Conservation (phyloP, 345 rosid genomes). For the Eucalyptus curtisii region DNA sequence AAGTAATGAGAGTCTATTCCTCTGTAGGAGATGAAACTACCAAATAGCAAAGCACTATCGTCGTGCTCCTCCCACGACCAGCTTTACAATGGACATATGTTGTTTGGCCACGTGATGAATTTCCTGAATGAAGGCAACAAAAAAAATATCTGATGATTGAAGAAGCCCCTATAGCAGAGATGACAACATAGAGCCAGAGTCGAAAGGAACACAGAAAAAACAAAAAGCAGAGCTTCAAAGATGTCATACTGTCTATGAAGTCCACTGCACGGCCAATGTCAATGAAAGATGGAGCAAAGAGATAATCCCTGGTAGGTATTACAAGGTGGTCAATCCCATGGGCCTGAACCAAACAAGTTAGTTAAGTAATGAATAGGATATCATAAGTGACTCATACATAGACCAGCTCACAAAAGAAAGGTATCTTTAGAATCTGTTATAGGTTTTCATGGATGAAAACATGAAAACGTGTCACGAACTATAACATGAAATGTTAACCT, state of each 20-base stretch:
- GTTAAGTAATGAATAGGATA: neutral
- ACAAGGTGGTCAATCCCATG: constrained; percentile 76
- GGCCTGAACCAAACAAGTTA: constrained; percentile 20
- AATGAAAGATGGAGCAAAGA: constrained; percentile 61
- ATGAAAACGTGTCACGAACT: neutral
- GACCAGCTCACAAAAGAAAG: neutral
- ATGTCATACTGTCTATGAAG: constrained; percentile 57
- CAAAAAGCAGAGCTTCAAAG: neutral
- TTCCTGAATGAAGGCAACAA: constrained; percentile 22
- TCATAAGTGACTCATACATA: neutral
- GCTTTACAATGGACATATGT: constrained; percentile 96
- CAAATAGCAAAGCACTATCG: constrained; percentile 83
- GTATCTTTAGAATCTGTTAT: neutral
- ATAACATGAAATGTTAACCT: neutral
- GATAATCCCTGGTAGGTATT: constrained; percentile 85
- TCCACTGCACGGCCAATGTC: constrained; percentile 58
- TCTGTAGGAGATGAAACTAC: constrained; percentile 7
- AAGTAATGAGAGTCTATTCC: neutral
- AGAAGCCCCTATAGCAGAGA: neutral
- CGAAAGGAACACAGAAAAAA: neutral
- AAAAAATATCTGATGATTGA: neutral
- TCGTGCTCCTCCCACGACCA: constrained; percentile 91
- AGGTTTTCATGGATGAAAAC: neutral
- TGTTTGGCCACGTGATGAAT: constrained; percentile 43
- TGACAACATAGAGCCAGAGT: neutral